Base-by-base conservation (phyloP, 2,329 filamentous ascomycete genomes). In the Xylariales sp. region DNA sequence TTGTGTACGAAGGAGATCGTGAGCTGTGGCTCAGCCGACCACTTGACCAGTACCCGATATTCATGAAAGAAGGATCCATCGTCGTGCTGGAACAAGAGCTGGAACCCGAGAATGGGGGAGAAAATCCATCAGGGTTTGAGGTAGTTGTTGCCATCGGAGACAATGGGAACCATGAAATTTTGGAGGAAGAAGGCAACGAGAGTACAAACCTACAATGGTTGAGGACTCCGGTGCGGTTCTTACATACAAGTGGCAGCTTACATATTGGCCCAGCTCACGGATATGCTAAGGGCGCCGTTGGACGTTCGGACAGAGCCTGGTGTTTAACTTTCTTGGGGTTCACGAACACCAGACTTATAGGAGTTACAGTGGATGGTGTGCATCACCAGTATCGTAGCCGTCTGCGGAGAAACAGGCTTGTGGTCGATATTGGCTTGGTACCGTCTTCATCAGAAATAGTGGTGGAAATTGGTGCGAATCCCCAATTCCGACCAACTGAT, bases 1-100 rank as follows among this genome's bases (percentile, higher is more conserved):
- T 68, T 0, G 65, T 78, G 2, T 83, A 83, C 51, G 72, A 78
- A 43, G 76, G 76, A 2, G 66, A 73, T 44, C 66, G 77, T 3
- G 64, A 70, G 41, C 51, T 82, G 11, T 65, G 58, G 35, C 54
- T 82, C 39, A 70, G 74, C 48, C 68, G 80, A 8, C 56, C 61
- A 0, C 59, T 83, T 0, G 51, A 68, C 14, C 56, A 65, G 18
- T 65, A 70, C 22, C 80, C 80, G 0, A 71, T 81, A 0, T 61
- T 83, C 11, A 69, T 74, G 2, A 58, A 58, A 0, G 71, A 80
- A 52, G 80, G 80, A 0, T 63, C 76, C 10, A 80, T 83, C 41
- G 61, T 83, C 5, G 73, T 78, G 0, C 59, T 82, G 0, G 78
- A 82, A 43, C 62, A 53, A 2, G 58, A 60, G 3, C 45, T 49